phyloP scores from a whole-genome alignment of 345 rosid species.

The Eucalyptus shirleyi region DNA sequence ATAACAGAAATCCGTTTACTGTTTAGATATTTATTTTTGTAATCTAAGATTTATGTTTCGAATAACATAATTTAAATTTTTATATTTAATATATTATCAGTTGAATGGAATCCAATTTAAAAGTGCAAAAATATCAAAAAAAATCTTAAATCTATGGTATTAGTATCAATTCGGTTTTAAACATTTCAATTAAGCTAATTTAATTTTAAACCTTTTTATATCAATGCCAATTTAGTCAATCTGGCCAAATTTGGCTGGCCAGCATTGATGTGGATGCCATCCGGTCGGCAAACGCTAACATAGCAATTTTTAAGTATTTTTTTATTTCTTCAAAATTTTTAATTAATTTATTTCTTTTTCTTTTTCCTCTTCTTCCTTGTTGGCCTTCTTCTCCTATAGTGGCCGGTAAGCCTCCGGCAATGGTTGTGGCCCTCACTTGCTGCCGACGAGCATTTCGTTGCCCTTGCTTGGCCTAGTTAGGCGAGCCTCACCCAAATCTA shows the following conservation, averaged over 20 bases:
- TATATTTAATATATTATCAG: not conserved
- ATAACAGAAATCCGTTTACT: not conserved
- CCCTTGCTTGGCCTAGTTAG: accelerated
- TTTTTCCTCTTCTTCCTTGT: too few relatives aligned
- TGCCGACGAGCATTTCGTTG: accelerated
- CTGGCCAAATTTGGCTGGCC: accelerated
- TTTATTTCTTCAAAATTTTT: too few relatives aligned
- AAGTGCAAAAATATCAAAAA: not conserved
- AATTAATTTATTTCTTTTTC: accelerated
- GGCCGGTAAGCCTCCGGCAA: accelerated
- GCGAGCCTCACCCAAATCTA: accelerated
- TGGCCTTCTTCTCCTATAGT: too few relatives aligned
- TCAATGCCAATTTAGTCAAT: accelerated
- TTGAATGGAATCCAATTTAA: not conserved
- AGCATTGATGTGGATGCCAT: accelerated
- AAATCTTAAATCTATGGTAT: accelerated
- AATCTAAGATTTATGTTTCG: not conserved
- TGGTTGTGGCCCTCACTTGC: accelerated
- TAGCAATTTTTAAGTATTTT: too few relatives aligned
- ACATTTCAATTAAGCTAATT: accelerated
- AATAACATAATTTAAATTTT: not conserved
- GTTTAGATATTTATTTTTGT: not conserved
- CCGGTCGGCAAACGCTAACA: accelerated
- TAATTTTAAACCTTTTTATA: accelerated
- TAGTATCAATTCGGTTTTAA: accelerated